Evolutionary conservation across 2,329 filamentous ascomycete genomes (phyloP), one percentile per base, ranked within the genome.

Genomic region (Lachnellula occidentalis): DNA sequence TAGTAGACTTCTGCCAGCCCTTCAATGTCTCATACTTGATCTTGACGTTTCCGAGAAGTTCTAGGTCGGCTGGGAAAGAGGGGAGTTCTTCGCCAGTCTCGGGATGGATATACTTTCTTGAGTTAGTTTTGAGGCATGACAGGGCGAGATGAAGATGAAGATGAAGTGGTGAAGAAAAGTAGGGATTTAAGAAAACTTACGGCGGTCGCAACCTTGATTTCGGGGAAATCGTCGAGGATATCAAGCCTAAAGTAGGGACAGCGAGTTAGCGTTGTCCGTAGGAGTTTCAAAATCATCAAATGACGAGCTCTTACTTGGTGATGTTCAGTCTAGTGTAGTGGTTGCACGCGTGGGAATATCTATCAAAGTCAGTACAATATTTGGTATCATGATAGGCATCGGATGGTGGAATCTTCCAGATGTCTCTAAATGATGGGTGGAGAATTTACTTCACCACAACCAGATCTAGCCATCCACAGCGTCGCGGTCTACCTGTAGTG

Each of bases 161-260:
- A 31, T 31, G 27, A 31, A 9, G 9, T 31, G 27, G 27, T 31
- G 9, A 11, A 31, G 27, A 31, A 11, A 31, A 9, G 27, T 9
- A 11, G 27, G 27, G 11, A 34, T 17, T 31, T 11, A 21, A 15
- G n/a, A 41, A 15, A 43, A 34, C 45, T 45, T 41, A 53, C 51
- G 2, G 81, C 83, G 14, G 87, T 81, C 17, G 87, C 87, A 49
- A 89, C 77, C 70, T 91, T 88, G 72, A 95, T 80, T 65, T 83
- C 85, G 9, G 81, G 76, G 68, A 95, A 90, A 34, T 81, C 81
- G 68, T 91, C 87, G 15, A 91, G 77, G 37, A 90, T 78, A 63
- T 89, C 85, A 21, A 88, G 78, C 71, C 81, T 83, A 39, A n/a
- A 39, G 34, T 15, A 37, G 15, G 14, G 5, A n/a, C 15, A 15